Evolutionary conservation across 108 stramenopile species (phyloP).

Genomic region (Pseudonitzschia multiseries): DNA sequence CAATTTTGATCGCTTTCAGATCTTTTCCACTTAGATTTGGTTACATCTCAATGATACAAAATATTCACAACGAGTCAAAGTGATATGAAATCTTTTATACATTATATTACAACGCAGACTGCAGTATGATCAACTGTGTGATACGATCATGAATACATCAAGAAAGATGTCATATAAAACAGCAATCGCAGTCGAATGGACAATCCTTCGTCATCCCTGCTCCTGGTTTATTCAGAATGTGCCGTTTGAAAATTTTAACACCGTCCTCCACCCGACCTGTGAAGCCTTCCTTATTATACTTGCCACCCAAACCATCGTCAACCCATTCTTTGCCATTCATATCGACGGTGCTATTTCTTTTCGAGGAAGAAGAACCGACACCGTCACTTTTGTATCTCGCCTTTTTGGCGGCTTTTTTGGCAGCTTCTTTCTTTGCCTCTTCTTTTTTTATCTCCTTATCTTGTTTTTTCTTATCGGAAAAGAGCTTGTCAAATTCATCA

Average conservation of each 20-base stretch:
- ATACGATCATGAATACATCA: too few relatives aligned
- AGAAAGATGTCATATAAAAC: slow-evolving; percentile 63
- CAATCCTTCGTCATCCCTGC: slow-evolving; percentile 71
- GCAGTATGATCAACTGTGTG: too few relatives aligned
- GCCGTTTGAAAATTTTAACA: slow-evolving; percentile 83
- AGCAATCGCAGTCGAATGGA: slow-evolving; percentile 91
- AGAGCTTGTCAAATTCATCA: slow-evolving; percentile 74
- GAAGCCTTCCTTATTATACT: slow-evolving; percentile 77
- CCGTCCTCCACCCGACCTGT: slow-evolving; percentile 82
- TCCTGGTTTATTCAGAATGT: slow-evolving; percentile 78
- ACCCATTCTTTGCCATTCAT: slow-evolving; percentile 50
- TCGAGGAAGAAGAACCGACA: neutral
- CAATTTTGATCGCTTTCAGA: too few relatives aligned
- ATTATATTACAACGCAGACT: neutral
- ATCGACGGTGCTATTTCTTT: neutral
- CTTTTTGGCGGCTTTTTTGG: slow-evolving; percentile 13
- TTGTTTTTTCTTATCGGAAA: slow-evolving; percentile 57
- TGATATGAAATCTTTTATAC: neutral
- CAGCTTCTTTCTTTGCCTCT: slow-evolving; percentile 35
- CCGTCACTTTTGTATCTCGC: slow-evolving; percentile 3
- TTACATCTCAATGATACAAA: too few relatives aligned
- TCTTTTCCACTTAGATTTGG: too few relatives aligned
- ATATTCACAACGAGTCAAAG: too few relatives aligned
- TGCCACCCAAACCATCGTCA: slow-evolving; percentile 84
- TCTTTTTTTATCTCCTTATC: slow-evolving; percentile 32